Conservation (phyloP, 768 basidiomycete genomes). For the Mycena leptocephala region DNA sequence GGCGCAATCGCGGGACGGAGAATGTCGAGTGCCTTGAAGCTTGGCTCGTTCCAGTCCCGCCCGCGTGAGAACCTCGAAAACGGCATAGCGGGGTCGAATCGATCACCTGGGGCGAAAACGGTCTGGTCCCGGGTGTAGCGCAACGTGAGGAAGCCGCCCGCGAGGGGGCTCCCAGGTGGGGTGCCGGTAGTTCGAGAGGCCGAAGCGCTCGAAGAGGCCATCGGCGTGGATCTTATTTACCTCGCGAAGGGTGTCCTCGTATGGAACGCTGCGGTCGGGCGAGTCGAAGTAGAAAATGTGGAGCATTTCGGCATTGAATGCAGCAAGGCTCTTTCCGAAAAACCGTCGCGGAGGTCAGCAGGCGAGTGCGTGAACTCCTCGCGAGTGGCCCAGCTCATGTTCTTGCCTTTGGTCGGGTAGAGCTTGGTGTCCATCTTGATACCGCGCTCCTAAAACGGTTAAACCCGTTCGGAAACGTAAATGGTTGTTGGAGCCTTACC, state of each 20-base stretch:
- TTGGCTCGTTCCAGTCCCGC: slow-evolving; percentile 3
- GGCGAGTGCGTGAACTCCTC: slow-evolving; percentile 3
- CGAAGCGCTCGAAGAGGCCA: slow-evolving; percentile 62
- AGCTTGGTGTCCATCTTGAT: slow-evolving; percentile 65
- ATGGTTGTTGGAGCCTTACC: too few species aligned
- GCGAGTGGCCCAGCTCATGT: background rate
- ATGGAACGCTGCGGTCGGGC: slow-evolving; percentile 62
- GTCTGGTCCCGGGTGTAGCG: slow-evolving; percentile 52
- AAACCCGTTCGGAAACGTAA: too few species aligned
- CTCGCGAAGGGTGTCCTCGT: slow-evolving; percentile 59
- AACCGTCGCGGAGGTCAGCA: slow-evolving; percentile 38
- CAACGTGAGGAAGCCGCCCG: slow-evolving; percentile 60
- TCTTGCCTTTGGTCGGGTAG: slow-evolving; percentile 49
- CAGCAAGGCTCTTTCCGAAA: slow-evolving; percentile 58
- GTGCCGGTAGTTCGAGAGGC: slow-evolving; percentile 63
- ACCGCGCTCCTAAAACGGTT: too few species aligned
- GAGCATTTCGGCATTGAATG: slow-evolving; percentile 58
- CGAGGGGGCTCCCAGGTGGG: slow-evolving; percentile 66
- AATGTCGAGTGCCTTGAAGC: slow-evolving; percentile 8
- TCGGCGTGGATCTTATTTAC: slow-evolving; percentile 58
- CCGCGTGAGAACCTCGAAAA: slow-evolving; percentile 39
- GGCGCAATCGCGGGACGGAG: slow-evolving; percentile 47
- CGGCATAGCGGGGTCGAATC: slow-evolving; percentile 58
- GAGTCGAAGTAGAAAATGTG: slow-evolving; percentile 59
- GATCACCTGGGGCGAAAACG: slow-evolving; percentile 39